Conservation (phyloP, 306 rosid genomes). For the Dalbergia oliveri region DNA sequence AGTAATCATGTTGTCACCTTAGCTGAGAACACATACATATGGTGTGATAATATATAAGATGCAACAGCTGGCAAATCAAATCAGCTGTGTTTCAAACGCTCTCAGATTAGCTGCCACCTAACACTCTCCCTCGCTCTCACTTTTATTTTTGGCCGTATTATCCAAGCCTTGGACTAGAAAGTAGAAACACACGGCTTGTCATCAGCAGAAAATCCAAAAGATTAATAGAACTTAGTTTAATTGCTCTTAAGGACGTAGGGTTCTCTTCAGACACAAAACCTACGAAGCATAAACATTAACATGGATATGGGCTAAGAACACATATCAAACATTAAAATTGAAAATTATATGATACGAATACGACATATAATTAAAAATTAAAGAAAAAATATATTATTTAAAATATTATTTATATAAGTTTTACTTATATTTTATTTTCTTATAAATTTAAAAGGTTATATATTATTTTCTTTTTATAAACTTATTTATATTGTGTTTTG, state of each 20-base stretch:
- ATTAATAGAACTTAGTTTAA: neutral
- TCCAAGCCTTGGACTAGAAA: neutral
- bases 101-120: slow-evolving; percentile 14
- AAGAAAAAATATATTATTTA: too few species aligned
- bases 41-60: slow-evolving; percentile 14
- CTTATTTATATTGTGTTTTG: too few species aligned
- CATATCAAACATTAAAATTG: too few species aligned
- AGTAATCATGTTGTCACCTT: slow-evolving; percentile 64
- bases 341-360: too few species aligned
- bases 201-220: neutral
- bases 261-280: neutral
- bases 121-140: neutral
- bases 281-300: too few species aligned
- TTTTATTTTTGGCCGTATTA: neutral
- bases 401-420: too few species aligned
- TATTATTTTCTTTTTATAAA: too few species aligned
- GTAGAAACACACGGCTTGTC: neutral
- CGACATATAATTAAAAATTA: too few species aligned
- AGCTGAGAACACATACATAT: slow-evolving; percentile 49
- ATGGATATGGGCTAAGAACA: too few species aligned
- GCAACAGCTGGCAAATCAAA: slow-evolving; percentile 33
- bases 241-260: neutral
- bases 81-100: neutral
- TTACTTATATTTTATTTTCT: too few species aligned
- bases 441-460: too few species aligned